These are phyloP conservation scores for Omphalotus guepiniiformis DNA, from an alignment of 768 basidiomycete genomes.

Conservation along the genomic window DNA sequence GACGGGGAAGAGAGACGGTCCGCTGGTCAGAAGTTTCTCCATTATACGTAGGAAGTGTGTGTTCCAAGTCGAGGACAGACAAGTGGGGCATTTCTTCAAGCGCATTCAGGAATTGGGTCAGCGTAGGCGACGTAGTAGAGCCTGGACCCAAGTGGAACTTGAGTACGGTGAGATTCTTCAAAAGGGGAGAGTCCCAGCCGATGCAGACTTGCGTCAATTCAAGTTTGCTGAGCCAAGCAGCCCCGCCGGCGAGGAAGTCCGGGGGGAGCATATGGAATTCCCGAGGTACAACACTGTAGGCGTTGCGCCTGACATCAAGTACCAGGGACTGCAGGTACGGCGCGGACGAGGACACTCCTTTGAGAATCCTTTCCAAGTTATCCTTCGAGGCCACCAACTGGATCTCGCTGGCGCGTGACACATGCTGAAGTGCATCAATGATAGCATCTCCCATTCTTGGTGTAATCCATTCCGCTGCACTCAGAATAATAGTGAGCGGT, in stretches of 20 bases:
- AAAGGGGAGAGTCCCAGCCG: conserved; percentile 30
- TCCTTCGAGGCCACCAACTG: conserved; percentile 22
- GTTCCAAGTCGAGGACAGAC: conserved; percentile 29
- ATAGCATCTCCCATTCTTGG: conserved; percentile 25
- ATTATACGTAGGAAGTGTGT: conserved; percentile 27
- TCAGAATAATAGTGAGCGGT: conserved; percentile 25
- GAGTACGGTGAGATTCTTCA: conserved; percentile 33
- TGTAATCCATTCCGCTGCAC: conserved; percentile 20
- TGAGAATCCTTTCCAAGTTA: conserved; percentile 24
- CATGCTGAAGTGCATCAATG: conserved; percentile 26
- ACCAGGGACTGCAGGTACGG: conserved; percentile 30
- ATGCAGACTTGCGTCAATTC: conserved; percentile 31
- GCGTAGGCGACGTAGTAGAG: conserved; percentile 28
- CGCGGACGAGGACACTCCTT: conserved; percentile 18
- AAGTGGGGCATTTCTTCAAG: conserved; percentile 32
- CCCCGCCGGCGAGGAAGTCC: conserved; percentile 25
- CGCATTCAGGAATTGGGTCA: conserved; percentile 26
- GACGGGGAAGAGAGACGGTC: conserved; percentile 17
- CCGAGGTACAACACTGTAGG: conserved; percentile 15
- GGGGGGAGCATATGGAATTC: conserved; percentile 21
- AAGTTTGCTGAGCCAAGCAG: conserved; percentile 30
- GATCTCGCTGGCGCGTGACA: conserved; percentile 30
- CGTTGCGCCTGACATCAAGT: conserved; percentile 15
- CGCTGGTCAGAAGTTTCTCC: conserved; percentile 4
- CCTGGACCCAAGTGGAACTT: conserved; percentile 24